Conservation (phyloP, 148 eudicot species). For the Drosera capensis region DNA sequence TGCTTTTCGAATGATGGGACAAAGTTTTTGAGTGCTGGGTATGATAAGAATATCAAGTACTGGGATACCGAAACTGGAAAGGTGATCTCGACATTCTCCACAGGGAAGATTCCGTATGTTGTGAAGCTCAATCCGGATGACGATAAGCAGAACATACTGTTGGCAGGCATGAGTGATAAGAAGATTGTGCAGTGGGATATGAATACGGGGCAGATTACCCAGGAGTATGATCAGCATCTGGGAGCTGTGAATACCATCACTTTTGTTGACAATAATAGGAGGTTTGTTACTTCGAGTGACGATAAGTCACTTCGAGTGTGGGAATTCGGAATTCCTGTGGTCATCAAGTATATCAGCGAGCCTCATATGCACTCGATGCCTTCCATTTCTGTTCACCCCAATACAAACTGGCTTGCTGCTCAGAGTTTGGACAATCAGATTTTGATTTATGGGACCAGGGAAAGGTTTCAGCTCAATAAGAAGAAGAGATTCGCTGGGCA, state of each 20-base stretch:
- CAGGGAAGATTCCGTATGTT: constrained; percentile 92
- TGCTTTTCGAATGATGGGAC: constrained; percentile 84
- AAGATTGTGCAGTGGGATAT: constrained; percentile 99
- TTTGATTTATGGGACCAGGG: constrained; percentile 79
- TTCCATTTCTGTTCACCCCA: constrained; percentile 69
- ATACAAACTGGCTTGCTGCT: constrained; percentile 83
- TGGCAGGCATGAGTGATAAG: constrained; percentile 98
- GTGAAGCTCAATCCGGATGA: constrained; percentile 92
- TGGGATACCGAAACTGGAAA: constrained; percentile 98
- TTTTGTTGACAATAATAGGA: constrained; percentile 83
- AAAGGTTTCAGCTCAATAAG: constrained; percentile 85
- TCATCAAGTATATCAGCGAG: constrained; percentile 91
- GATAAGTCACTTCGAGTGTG: constrained; percentile 93
- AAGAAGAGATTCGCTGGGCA: constrained; percentile 97
- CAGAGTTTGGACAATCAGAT: constrained; percentile 98
- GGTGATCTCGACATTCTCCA: constrained; percentile 79
- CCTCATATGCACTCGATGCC: constrained; percentile 99
- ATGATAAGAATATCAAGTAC: constrained; percentile 89
- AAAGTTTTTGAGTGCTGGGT: constrained; percentile 80
- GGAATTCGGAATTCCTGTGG: constrained; percentile 96
- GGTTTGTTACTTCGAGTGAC: constrained; percentile 93
- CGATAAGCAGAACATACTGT: constrained; percentile 84
- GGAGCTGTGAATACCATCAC: constrained; percentile 96
- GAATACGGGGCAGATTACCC: constrained; percentile 74
- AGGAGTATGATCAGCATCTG: constrained; percentile 96